Evolutionary conservation across 208 protist species (phyloP).

Genomic region (Blechomonas ayalai): DNA sequence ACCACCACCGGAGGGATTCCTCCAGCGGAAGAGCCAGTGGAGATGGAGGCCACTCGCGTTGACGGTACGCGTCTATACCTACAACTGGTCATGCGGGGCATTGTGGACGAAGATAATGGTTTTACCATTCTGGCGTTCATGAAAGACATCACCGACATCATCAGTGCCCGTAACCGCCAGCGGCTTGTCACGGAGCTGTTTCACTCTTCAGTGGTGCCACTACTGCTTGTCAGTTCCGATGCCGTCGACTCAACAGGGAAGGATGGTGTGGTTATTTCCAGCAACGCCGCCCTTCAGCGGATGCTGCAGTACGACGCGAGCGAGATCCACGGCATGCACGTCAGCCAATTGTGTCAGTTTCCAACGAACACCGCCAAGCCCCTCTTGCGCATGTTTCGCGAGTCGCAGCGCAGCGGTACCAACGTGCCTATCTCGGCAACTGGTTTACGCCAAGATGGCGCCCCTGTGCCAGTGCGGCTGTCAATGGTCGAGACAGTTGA

Average conservation of each 20-base stretch:
- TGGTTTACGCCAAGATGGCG: background rate
- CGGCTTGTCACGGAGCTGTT: constrained; percentile 1
- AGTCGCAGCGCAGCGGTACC: background rate
- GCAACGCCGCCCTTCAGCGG: too few relatives aligned
- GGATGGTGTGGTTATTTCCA: too few relatives aligned
- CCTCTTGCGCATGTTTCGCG: too few relatives aligned
- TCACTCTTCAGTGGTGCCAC: too few relatives aligned
- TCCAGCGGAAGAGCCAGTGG: background rate
- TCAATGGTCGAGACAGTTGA: background rate
- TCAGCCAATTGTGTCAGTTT: too few relatives aligned
- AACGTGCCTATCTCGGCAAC: background rate
- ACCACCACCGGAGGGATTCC: background rate
- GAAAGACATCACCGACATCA: constrained; percentile 4
- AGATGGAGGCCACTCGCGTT: constrained; percentile 3
- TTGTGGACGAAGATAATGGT: constrained; percentile 1
- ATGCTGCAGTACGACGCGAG: too few relatives aligned
- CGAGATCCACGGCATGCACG: too few relatives aligned
- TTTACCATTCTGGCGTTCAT: constrained; percentile 7
- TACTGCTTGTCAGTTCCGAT: too few relatives aligned
- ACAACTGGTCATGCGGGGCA: constrained; percentile 4
- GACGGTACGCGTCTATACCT: too few relatives aligned
- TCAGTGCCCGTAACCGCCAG: background rate
- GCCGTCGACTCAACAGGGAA: too few relatives aligned
- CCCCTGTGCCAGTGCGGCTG: background rate
- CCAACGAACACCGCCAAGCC: too few relatives aligned